Percentiles rank a stretch among this genome's conserved stretches.
phyloP scores from a whole-genome alignment of 345 rosid species.

The Isatis tinctoria region DNA sequence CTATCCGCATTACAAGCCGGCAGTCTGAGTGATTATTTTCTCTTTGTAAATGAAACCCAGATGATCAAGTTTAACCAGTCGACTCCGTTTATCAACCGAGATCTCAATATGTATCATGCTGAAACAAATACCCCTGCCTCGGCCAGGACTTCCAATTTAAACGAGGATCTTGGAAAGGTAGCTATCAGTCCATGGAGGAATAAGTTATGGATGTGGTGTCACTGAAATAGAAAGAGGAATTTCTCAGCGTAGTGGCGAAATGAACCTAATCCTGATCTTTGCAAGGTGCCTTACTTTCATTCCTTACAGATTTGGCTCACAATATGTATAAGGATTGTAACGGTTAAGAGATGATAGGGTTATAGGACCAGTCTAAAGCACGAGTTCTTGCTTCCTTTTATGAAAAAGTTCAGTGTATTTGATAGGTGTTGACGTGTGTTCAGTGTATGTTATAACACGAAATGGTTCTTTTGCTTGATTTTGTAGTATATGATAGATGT shows the following conservation, averaged over 20 bases:
- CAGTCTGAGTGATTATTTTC: conserved; percentile 10
- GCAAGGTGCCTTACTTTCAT: conserved; percentile 63
- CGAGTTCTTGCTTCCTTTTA: not conserved
- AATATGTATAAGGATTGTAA: not conserved
- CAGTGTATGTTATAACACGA: not conserved
- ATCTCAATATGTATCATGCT: conserved; percentile 82
- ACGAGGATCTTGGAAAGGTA: conserved; percentile 99
- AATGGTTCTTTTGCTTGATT: not conserved
- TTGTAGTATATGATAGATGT: not conserved
- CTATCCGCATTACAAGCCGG: not conserved
- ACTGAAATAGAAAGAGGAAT: conserved; percentile 90
- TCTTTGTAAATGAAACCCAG: conserved; percentile 41
- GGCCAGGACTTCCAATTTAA: conserved; percentile 97
- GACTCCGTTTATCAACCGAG: conserved; percentile 94
- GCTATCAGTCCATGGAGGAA: conserved; percentile 53
- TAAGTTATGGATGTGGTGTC: conserved; percentile 83
- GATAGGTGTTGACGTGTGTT: not conserved
- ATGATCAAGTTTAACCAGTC: conserved; percentile 97
- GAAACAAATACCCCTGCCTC: conserved; percentile 91
- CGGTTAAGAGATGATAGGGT: not conserved
- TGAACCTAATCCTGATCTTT: conserved; percentile 82
- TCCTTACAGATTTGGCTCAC: not conserved
- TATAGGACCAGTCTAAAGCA: too few relatives aligned
- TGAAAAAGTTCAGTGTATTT: not conserved
- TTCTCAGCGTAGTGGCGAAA: conserved; percentile 78